Percentiles rank a stretch among this genome's conserved stretches.
Evolutionary conservation across 306 rosid genomes (phyloP).

Genomic region (Argentina anserina): DNA sequence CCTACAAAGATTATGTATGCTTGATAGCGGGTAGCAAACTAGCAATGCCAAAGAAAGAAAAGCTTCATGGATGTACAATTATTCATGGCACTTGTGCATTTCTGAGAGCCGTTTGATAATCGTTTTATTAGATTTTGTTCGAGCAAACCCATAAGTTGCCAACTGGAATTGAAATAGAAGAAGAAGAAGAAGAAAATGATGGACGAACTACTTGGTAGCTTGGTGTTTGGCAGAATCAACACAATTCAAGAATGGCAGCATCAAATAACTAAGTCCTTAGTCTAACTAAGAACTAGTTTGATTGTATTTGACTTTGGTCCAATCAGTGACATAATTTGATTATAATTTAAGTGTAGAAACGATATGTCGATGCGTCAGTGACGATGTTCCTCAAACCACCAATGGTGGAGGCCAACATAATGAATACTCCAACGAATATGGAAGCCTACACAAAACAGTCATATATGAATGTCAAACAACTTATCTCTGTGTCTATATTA

Average conservation of each 20-base stretch:
- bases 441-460: constrained; percentile 39
- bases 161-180: too few relatives aligned
- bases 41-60: too few relatives aligned
- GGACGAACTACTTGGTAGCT: too few relatives aligned
- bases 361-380: constrained; percentile 78
- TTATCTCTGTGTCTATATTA: background rate
- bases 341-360: constrained; percentile 54
- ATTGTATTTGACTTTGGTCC: background rate
- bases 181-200: too few relatives aligned
- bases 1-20: too few relatives aligned
- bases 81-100: too few relatives aligned
- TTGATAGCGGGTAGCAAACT: too few relatives aligned
- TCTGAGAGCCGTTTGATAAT: too few relatives aligned
- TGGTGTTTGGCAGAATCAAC: too few relatives aligned
- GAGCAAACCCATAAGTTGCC: too few relatives aligned
- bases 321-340: background rate
- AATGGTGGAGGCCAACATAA: constrained; percentile 84
- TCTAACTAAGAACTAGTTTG: background rate
- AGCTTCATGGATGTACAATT: too few relatives aligned
- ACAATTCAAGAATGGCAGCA: background rate
- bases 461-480: background rate
- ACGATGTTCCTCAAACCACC: constrained; percentile 87
- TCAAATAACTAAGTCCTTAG: background rate
- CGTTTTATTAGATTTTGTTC: too few relatives aligned
- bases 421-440: constrained; percentile 71